Base-by-base conservation (phyloP, 176 grass and related monocot species). In the Sorghum bicolor region DNA sequence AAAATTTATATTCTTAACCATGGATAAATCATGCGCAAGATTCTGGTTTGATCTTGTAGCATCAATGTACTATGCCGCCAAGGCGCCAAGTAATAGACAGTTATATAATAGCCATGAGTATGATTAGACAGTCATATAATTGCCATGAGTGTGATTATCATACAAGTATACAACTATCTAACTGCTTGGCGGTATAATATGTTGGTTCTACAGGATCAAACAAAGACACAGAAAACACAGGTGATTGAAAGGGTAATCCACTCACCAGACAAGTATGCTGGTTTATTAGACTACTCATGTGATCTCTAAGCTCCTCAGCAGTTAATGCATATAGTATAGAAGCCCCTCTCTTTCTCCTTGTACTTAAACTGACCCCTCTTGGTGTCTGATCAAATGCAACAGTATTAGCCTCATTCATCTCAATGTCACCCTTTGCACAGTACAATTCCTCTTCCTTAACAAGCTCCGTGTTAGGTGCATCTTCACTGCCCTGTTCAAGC, bases 311-410 rank as follows among this genome's bases (percentile, higher is more conserved):
- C 69, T 90, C 80, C 50, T 92, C 70, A 4, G 81, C 45, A 85
- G 87, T 94, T 70, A 96, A 94, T 65, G 91, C 70, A 88, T 98
- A 92, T 71, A 98, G 89, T 83, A 96, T 68, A 28, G 93, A 96
- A 92, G 78, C 89, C 53, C 85, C 80, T 87, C 73, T 82, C 60
- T 79, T 87, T 71, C 72, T 78, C 84, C 40, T 73, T 74, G 75
- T 34, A 71, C 80, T 26, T 74, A 72, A 72, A 28, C 38, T 84
- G 41, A 31, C 20, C 22, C 41, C 66, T 44, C 55, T 48, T 83
- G 70, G 40, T 89, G 32, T 65, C 68, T 63, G 62, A 73, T 87
- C 79, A 60, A 74, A 34, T 82, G 67, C 65, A 78, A 20, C 34
- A 77, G 32, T 34, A 22, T 88, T 80, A 14, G 55, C 36, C 14